Evolutionary conservation across 495 filamentous ascomycete genomes (phyloP).

Genomic region (Penicillium turbatum): DNA sequence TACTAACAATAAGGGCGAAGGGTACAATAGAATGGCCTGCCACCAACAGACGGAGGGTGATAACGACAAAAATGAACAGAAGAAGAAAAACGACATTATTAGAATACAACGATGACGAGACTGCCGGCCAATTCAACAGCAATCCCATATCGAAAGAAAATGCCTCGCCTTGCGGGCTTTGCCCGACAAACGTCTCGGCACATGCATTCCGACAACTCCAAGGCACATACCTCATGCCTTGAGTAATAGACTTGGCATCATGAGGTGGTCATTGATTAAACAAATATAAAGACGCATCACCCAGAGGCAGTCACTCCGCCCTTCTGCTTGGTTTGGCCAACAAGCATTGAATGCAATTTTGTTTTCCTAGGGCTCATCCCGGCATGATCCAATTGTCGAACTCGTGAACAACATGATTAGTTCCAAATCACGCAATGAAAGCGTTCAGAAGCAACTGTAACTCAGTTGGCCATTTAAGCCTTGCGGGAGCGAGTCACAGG

Average conservation of each 20-base stretch:
- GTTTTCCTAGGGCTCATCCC: conserved; percentile 5
- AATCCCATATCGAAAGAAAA: conserved; percentile 16
- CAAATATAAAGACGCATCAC: conserved; percentile 28
- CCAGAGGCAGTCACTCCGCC: conserved; percentile 15
- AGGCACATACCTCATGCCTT: conserved; percentile 25
- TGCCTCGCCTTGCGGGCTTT: neutral
- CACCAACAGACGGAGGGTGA: conserved; percentile 23
- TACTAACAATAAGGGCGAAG: conserved; percentile 20
- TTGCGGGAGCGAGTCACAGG: conserved; percentile 49
- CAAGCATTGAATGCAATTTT: conserved; percentile 16
- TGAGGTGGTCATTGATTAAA: conserved; percentile 47
- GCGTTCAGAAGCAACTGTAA: neutral
- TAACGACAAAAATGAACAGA: conserved; percentile 33
- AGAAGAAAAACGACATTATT: conserved; percentile 27
- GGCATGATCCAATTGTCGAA: conserved; percentile 1
- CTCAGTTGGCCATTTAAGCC: conserved; percentile 30
- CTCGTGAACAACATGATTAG: neutral
- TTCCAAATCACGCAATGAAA: neutral
- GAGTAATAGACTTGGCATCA: conserved; percentile 35
- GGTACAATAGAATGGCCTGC: conserved; percentile 23
- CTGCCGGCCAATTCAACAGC: conserved; percentile 10
- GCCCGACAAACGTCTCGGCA: conserved; percentile 6
- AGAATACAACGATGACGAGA: conserved; percentile 26
- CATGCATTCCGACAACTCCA: conserved; percentile 12
- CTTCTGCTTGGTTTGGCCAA: conserved; percentile 10